Evolutionary conservation across 202 grass and related monocot genomes (phyloP), one percentile per base, ranked within the genome.

Genomic region (Eragrostis tef): DNA sequence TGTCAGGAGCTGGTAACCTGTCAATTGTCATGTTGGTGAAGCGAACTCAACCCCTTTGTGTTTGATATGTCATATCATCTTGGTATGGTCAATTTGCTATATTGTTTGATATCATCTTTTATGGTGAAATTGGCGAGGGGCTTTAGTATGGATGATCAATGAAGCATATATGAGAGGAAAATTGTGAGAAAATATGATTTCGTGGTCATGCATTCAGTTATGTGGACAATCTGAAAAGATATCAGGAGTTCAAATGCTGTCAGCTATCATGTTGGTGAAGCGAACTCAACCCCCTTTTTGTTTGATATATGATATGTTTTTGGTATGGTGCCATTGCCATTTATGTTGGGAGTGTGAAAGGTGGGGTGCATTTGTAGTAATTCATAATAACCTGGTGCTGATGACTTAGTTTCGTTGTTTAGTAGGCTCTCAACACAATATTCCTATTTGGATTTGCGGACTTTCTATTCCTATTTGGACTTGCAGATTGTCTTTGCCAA

Each of bases 31-130:
- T 22, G 26, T 12, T 24, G 7, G 57, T 60, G 21, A 53, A 53
- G 16, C 51, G 16, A 7, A 19, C 7, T n/a, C 51, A 19, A 17
- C 6, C 16, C 16, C 2, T 6, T 53, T 53, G 5, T 53, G 51
- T 53, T 53, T 53, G 49, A 46, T 50, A 39, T 39, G 0, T 50
- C 11, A n/a, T 53, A 53, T 53, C 17, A 44, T 75, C 9, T 3
- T 44, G 8, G 3, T 12, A 58, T 75, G 72, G n/a, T 25, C 34
- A 75, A 22, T 58, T 42, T 58, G 16, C 45, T 3, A 4, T 26
- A 59, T 84, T 52, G 13, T 69, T 78, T 26, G 8, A 61, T 47
- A 60, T 76, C 34, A 39, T 39, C 34, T 39, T 39, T 39, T 39
- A 39, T 39, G 34, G 5, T 39, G 34, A 39, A 39, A 39, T 39